Evolutionary conservation across 805 yeast species (phyloP), one percentile per base, ranked within the genome.

Genomic region (Yarrowia deformans): DNA sequence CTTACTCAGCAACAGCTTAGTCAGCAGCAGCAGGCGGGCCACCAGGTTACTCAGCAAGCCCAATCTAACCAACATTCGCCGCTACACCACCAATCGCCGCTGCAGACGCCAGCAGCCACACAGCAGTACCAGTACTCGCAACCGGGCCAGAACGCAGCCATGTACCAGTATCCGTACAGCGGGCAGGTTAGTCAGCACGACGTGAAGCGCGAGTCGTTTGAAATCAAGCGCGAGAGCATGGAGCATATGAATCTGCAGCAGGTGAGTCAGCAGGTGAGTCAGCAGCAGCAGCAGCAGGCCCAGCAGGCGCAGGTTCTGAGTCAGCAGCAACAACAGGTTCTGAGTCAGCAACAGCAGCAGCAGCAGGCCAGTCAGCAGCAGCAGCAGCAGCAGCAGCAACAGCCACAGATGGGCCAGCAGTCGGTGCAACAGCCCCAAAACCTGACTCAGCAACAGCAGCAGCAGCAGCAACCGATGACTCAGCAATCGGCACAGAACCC

Each of bases 171-270:
- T 8, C 61, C 46, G 37, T 34, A 40, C 8, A 1, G 23, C 12
- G 46, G 23, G 13, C 46, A 43, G 29, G 29, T 23, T 2, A 4
- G 29, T 23, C 29, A 23, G 46, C 34, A 52, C 23, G 23, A 55
- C 35, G 39, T 23, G 46, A 55, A 55, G 23, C 61, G 61, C 35
- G 61, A 55, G 45, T 35, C 45, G 29, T 55, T 55, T 23, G 61
- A 55, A 3, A 19, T 55, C 5, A 55, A 55, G 37, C 61, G 61
- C 12, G 61, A 55, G 23, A 40, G 48, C 23, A 16, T 55, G 46
- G 61, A 55, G 16, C 43, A 37, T 35, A 18, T 35, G 32, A 12
- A 10, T 13, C 1, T 18, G 43, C 60, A 54, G 42, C 45, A 37
- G 43, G 14, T 32, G 40, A 16, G 16, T 12, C 48, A 45, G 48